A percentile compares a stretch with the other conserved stretches of the same genome.
phyloP scores from a whole-genome alignment of 495 filamentous ascomycete genomes.

The Hypoxylon trugodes region DNA sequence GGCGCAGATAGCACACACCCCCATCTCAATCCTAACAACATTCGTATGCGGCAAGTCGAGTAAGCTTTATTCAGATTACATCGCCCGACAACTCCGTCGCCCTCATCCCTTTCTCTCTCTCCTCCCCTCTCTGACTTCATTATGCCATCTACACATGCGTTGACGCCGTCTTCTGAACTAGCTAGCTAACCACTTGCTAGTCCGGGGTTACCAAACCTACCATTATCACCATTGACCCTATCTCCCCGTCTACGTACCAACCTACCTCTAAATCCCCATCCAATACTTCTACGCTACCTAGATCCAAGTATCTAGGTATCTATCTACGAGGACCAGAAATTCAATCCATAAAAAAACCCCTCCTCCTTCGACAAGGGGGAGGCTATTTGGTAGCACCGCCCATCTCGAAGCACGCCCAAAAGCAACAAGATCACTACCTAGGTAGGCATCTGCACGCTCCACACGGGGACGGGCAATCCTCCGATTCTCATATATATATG shows the following conservation, averaged over 20 bases:
- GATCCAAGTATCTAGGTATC: background rate
- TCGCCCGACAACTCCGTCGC: conserved; percentile 33
- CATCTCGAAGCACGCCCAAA: background rate
- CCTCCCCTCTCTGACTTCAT: conserved; percentile 34
- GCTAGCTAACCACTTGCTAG: conserved; percentile 1
- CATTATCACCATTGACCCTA: background rate
- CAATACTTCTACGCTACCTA: too few relatives aligned
- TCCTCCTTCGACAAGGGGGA: background rate
- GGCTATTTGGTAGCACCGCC: background rate
- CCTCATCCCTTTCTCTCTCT: too few relatives aligned
- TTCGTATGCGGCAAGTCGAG: conserved; percentile 19
- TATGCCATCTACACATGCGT: conserved; percentile 28
- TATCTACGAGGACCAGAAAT: conserved; percentile 4
- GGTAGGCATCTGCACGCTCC: background rate
- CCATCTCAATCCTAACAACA: conserved; percentile 1
- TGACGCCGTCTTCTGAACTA: conserved; percentile 20
- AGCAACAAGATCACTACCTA: background rate
- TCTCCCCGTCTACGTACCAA: background rate
- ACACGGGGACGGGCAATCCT: conserved; percentile 12
- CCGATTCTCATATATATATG: conserved; percentile 10
- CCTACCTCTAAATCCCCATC: too few relatives aligned
- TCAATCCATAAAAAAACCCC: conserved; percentile 5
- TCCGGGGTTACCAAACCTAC: background rate
- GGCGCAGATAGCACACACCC: conserved; percentile 11
- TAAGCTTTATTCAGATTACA: conserved; percentile 37